Evolutionary conservation across 1,284 basidiomycete genomes (phyloP).

Genomic region (Clitocybe nebularis): DNA sequence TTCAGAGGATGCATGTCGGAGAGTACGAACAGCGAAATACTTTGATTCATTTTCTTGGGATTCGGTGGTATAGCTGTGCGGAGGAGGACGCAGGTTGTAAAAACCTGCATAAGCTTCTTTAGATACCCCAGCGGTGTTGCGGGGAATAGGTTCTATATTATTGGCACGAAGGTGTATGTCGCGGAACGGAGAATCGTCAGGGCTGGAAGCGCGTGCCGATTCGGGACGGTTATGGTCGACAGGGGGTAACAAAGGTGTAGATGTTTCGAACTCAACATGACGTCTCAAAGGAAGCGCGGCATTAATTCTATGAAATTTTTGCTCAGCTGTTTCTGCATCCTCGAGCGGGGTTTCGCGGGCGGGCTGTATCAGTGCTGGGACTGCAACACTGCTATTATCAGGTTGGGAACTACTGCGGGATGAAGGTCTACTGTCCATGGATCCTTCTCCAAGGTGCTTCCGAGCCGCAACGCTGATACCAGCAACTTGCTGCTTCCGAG

Average conservation of each 20-base stretch:
- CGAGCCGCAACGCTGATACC: constrained; percentile 13
- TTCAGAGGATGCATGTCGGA: constrained; percentile 8
- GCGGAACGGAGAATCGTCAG: constrained; percentile 11
- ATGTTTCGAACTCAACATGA: not conserved
- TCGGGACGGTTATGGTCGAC: no score
- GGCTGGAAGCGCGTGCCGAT: constrained; percentile 4
- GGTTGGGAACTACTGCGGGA: not conserved
- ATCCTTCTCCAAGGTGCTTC: constrained; percentile 11
- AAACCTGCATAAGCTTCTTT: constrained; percentile 3
- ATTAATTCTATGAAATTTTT: not conserved
- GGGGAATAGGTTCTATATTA: constrained; percentile 4
- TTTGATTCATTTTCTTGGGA: constrained; percentile 9
- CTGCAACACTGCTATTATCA: not conserved
- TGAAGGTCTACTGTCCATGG: not conserved
- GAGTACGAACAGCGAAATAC: not conserved
- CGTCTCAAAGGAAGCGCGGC: not conserved
- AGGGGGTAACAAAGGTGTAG: no score
- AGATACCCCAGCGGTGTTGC: constrained; percentile 2
- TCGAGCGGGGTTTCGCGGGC: not conserved
- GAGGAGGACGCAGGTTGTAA: constrained; percentile 8
- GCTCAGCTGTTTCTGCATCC: not conserved
- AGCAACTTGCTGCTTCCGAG: constrained; percentile 11
- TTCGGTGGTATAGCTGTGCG: constrained; percentile 2
- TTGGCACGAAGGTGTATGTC: constrained; percentile 11
- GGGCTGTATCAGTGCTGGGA: not conserved